Percentiles rank a stretch among this genome's conserved stretches.
phyloP scores from a whole-genome alignment of 768 basidiomycete genomes.

The Mycena indigotica region DNA sequence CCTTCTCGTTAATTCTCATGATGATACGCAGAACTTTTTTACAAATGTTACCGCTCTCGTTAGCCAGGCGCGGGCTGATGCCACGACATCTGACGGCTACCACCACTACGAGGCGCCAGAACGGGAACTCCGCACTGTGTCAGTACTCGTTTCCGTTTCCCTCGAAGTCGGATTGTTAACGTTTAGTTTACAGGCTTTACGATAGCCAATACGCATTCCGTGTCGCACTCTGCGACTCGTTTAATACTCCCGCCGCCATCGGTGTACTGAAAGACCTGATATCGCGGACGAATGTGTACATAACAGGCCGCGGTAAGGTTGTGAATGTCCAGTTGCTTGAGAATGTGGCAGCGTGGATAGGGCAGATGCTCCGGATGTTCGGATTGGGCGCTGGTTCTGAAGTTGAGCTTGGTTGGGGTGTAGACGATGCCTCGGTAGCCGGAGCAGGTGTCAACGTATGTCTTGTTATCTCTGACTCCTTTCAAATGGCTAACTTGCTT shows the following conservation, averaged over 20 bases:
- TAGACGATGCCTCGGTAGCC: conserved; percentile 47
- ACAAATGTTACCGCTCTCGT: conserved; percentile 81
- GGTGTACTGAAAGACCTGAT: conserved; percentile 78
- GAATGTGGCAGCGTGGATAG: conserved; percentile 67
- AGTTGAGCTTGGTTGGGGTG: conserved; percentile 86
- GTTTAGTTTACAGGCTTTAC: conserved; percentile 55
- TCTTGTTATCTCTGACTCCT: conserved; percentile 18
- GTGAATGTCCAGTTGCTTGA: conserved; percentile 67
- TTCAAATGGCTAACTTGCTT: conserved; percentile 12
- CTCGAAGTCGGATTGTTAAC: conserved; percentile 14
- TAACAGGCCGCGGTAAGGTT: conserved; percentile 62
- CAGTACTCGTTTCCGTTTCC: conserved; percentile 22
- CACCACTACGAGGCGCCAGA: conserved; percentile 73
- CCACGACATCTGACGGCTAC: conserved; percentile 54
- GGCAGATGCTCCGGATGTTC: conserved; percentile 75
- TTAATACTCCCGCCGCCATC: conserved; percentile 90
- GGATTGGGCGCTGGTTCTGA: conserved; percentile 71
- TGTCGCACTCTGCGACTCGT: conserved; percentile 89
- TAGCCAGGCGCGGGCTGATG: conserved; percentile 51
- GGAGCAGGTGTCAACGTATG: conserved; percentile 53
- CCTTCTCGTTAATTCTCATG: conserved; percentile 9
- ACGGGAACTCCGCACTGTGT: conserved; percentile 68
- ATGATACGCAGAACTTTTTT: conserved; percentile 83
- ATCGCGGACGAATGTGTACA: conserved; percentile 85
- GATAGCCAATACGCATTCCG: conserved; percentile 79